These are phyloP conservation scores for Trypanosoma congolense DNA, from an alignment of 208 protist species.

Conservation along the genomic window DNA sequence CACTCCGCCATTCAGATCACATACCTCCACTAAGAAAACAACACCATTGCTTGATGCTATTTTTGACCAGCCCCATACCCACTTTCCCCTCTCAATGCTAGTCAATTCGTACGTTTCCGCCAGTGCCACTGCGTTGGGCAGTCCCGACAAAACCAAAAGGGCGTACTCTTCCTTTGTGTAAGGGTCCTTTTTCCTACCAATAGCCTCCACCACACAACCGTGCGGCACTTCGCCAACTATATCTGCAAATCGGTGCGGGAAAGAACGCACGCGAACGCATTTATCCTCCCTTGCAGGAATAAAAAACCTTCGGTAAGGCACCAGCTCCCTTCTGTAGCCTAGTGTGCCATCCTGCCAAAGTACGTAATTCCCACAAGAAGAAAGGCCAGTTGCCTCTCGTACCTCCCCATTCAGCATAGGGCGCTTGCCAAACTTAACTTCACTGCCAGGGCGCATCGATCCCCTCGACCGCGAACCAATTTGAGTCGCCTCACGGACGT, in stretches of 20 bases:
- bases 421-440: constrained; percentile 4
- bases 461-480: constrained; percentile 3
- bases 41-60: constrained; percentile 43
- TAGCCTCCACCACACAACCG: constrained; percentile 40
- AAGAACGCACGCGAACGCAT: constrained; percentile 51
- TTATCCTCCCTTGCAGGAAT: constrained; percentile 37
- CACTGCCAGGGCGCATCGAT: neutral
- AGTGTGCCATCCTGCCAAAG: constrained; percentile 51
- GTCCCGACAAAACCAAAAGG: constrained; percentile 43
- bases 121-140: constrained; percentile 17
- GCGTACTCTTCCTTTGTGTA: constrained; percentile 65
- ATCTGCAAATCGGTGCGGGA: constrained; percentile 62
- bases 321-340: constrained; percentile 41
- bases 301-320: constrained; percentile 43
- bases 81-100: constrained; percentile 27
- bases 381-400: constrained; percentile 57
- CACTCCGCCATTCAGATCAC: neutral
- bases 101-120: constrained; percentile 33
- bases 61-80: constrained; percentile 81
- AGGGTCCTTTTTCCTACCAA: constrained; percentile 47
- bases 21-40: constrained; percentile 33
- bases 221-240: constrained; percentile 65
- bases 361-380: constrained; percentile 40
- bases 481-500: constrained; percentile 40
- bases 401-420: constrained; percentile 33